Evolutionary conservation across 805 yeast species (phyloP).

Genomic region (Spathaspora passalidarum): DNA sequence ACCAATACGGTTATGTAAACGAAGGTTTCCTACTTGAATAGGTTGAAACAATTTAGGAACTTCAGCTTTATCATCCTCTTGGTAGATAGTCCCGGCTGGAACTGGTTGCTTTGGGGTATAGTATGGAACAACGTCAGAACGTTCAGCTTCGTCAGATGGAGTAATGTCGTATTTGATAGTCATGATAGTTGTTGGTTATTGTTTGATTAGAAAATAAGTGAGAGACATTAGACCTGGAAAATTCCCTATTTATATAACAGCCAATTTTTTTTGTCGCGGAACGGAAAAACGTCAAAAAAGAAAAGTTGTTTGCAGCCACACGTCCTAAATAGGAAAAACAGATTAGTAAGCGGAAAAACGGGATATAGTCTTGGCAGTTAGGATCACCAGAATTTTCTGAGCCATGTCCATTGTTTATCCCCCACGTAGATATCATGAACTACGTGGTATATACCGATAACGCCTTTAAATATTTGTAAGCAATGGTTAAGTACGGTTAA

Average conservation of each 20-base stretch:
- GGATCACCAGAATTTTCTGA: too few relatives aligned
- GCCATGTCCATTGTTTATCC: too few relatives aligned
- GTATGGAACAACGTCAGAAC: slow-evolving; percentile 13
- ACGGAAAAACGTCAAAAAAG: too few relatives aligned
- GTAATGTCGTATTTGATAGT: slow-evolving; percentile 3
- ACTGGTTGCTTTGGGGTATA: slow-evolving; percentile 29
- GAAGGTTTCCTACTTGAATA: slow-evolving; percentile 33
- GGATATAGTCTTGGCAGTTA: too few relatives aligned
- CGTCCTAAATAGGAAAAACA: too few relatives aligned
- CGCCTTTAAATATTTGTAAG: too few relatives aligned
- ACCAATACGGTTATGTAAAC: slow-evolving; percentile 49
- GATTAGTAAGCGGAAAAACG: too few relatives aligned
- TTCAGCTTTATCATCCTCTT: slow-evolving; percentile 11
- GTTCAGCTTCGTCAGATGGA: slow-evolving; percentile 8
- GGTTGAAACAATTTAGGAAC: slow-evolving; percentile 44
- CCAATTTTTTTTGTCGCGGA: neutral
- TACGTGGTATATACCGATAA: too few relatives aligned
- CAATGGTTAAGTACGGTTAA: too few relatives aligned
- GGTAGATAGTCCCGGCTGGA: slow-evolving; percentile 31
- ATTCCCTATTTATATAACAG: neutral
- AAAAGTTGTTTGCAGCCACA: too few relatives aligned
- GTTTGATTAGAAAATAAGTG: too few relatives aligned
- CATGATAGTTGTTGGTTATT: slow-evolving; percentile 2
- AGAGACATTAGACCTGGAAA: neutral
- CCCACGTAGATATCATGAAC: too few relatives aligned